These are phyloP conservation scores for Suillus americanus DNA, from an alignment of 768 basidiomycete species.

Conservation along the genomic window DNA sequence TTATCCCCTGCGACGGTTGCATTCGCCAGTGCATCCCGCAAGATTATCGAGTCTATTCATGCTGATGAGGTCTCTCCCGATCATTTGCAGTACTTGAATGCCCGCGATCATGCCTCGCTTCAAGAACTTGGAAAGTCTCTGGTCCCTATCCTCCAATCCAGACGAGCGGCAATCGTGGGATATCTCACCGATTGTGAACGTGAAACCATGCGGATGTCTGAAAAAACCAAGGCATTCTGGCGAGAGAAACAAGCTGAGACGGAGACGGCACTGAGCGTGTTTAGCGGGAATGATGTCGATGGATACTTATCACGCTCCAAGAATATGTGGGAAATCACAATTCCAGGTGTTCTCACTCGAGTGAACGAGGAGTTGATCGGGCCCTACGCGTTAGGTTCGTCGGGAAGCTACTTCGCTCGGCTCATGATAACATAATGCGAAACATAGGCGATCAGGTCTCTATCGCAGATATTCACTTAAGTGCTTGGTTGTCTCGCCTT, in stretches of 20 bases:
- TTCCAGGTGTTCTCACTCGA: conserved; percentile 45
- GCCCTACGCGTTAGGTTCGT: conserved; percentile 63
- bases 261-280: conserved; percentile 45
- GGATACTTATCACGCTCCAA: conserved; percentile 52
- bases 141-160: conserved; percentile 43
- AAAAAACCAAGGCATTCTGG: conserved; percentile 66
- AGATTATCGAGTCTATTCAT: conserved; percentile 55
- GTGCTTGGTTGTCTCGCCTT: conserved; percentile 69
- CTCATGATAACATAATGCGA: not conserved
- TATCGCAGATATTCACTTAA: conserved; percentile 78
- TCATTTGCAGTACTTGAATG: conserved; percentile 57
- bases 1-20: conserved; percentile 81
- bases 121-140: conserved; percentile 42
- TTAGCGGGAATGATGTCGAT: conserved; percentile 45
- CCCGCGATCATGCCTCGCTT: conserved; percentile 55
- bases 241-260: conserved; percentile 47
- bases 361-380: conserved; percentile 61
- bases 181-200: conserved; percentile 54
- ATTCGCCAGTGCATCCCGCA: conserved; percentile 36
- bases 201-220: conserved; percentile 51
- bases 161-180: conserved; percentile 47
- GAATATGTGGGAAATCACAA: conserved; percentile 50
- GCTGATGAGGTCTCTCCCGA: conserved; percentile 63
- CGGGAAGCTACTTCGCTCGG: not conserved
- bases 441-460: conserved; percentile 76